Evolutionary conservation across 768 basidiomycete species (phyloP), one percentile per base, ranked within the genome.

Genomic region (Boletus subcaerulescens): DNA sequence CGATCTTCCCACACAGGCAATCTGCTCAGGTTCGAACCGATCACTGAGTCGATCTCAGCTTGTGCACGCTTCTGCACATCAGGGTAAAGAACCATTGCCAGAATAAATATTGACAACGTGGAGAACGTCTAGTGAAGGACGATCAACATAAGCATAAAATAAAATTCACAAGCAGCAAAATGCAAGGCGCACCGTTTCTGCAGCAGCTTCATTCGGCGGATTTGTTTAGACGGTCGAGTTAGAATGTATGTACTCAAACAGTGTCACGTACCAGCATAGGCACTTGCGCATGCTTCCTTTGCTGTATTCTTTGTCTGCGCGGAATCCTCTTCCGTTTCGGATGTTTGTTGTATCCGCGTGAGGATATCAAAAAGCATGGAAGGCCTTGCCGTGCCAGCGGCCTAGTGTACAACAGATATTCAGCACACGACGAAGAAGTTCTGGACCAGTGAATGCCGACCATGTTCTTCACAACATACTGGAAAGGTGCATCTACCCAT

Each of bases 1-100:
- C 55, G 32, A 55, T 64, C 63, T 36, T 55, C 55, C 49, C 59
- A 61, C 31, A n/a, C 39, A 40, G 59, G 56, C 12, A 62, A 43
- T 45, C 64, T 58, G 14, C n/a, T 41, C 8, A 49, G 42, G 8
- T 45, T 29, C 18, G 35, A 45, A 32, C 33, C 42, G 31, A 61
- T 61, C 45, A 41, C 50, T 3, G 22, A 46, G 20, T 65, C 56
- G 11, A 59, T 56, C 36, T 65, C 56, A 31, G 43, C 53, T 22
- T 56, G 56, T 6, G 60, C 65, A 39, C 41, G 48, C 42, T 48
- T 50, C 44, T 65, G 62, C 35, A 39, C 55, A 4, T 66, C 24
- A 12, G 61, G 48, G 35, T 53, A 46, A 31, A 55, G 65, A 50
- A 58, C 10, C 58, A 63, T 60, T 9, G 46, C 65, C 24, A 57